Evolutionary conservation across 148 eudicot species (phyloP), one percentile per base, ranked within the genome.

Genomic region (Mesembryanthemum crystallinum): DNA sequence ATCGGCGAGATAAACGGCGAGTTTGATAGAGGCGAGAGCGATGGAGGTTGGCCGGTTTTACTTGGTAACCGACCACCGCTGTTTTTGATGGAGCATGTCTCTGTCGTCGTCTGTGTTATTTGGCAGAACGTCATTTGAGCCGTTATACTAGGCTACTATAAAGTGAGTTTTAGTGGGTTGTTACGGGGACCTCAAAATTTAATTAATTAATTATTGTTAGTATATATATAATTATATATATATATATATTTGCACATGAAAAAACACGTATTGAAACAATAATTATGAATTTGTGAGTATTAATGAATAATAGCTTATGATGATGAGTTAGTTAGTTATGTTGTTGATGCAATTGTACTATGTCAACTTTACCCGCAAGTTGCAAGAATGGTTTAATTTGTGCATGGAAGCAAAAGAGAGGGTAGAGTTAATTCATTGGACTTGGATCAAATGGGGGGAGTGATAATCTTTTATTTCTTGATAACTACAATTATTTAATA

Each of bases 11-110:
- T 74, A 60, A 84, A 67, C 82, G 86, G 88, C 79, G 74, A 35
- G 78, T 51, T 43, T 57, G 27, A 72, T 65, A 5, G 24, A n/a
- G 80, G 85, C 82, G 74, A 80, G n/a, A n/a, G n/a, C n/a, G n/a
- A n/a, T n/a, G n/a, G n/a, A n/a, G 73, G 72, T 59, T 81, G 82
- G 91, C 82, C 82, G 89, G 84, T 74, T 76, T 74, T 35, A 60
- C 74, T 63, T 24, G 57, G 72, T 60, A 77, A 85, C 87, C 83
- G 85, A 85, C 85, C 78, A 64, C 64, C 51, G 64, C 80, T 51
- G 17, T 21, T 43, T 25, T 61, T 73, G 45, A 72, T 76, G 59
- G 51, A 72, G 66, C 28, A 42, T 76, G 66, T 70, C 70, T 72
- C 79, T 35, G 28, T 67, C 65, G 54, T 64, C 72, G 66, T 70